Percentiles rank a stretch among this genome's conserved stretches.
Conservation (phyloP, 495 filamentous ascomycete genomes). For the Aspergillus mulundensis region DNA sequence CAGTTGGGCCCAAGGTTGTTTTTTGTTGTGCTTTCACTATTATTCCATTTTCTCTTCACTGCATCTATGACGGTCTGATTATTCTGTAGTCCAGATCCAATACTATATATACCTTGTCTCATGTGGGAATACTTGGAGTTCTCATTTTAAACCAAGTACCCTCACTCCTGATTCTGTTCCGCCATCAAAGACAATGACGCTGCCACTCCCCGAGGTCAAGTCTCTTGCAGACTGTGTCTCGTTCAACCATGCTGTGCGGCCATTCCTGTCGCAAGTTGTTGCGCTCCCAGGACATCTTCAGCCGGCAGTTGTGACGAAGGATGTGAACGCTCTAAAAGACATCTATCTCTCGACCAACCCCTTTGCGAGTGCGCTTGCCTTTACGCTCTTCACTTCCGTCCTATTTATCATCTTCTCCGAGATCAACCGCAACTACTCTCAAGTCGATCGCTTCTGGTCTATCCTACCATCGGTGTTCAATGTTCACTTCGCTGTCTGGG, state of each 20-base stretch:
- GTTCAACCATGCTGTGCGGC: conserved; percentile 62
- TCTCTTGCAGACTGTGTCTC: conserved; percentile 67
- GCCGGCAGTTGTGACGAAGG: conserved; percentile 44
- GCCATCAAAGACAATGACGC: conserved; percentile 43
- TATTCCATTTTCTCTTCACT: neutral
- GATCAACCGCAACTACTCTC: conserved; percentile 87
- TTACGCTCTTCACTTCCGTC: conserved; percentile 62
- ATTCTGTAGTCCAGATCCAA: no score
- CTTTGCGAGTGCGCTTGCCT: conserved; percentile 66
- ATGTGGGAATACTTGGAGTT: conserved; percentile 7
- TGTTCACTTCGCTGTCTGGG: conserved; percentile 80
- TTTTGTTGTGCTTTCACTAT: no score
- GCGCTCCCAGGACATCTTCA: conserved; percentile 61
- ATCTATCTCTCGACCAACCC: conserved; percentile 89
- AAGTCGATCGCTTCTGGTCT: conserved; percentile 90
- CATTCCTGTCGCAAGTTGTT: conserved; percentile 78
- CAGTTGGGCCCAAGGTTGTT: no score
- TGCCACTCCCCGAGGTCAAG: conserved; percentile 62
- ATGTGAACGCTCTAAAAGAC: conserved; percentile 51
- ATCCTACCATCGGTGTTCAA: conserved; percentile 84
- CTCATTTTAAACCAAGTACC: no score
- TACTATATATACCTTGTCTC: neutral
- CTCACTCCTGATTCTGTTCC: neutral
- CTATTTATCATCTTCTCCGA: conserved; percentile 73
- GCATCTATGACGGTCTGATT: no score